Base-by-base conservation (phyloP, 345 rosid species). In the Eucalyptus albens region DNA sequence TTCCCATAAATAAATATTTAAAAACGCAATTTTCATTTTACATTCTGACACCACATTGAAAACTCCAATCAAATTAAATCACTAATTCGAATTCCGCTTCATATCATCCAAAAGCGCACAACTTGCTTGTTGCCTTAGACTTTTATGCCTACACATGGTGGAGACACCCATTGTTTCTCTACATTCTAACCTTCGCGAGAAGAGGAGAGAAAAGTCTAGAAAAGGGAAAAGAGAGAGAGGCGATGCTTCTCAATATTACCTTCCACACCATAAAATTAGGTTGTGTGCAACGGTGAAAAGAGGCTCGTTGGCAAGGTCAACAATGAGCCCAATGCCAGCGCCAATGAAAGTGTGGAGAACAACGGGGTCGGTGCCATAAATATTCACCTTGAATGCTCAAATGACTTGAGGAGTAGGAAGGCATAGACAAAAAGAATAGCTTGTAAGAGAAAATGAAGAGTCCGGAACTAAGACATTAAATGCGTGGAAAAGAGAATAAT, bases 321-420 rank as follows among this genome's bases (percentile, higher is more conserved):
- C 97, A 1, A 98, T 97, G 87, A 97, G 94, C 31, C 93, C 95
- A 93, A 97, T 93, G 15, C 93, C 93, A 72, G 97, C 92, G 77
- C 97, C 97, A 19, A 94, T 91, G 21, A 97, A 87, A 3, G 98
- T 94, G 83, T 89, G 93, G 85, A 97, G 97, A 2, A 97, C 98
- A 1, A 97, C 47, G 9, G 96, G 95, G 90, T 97, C 97, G 10
- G 97, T 87, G 88, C 97, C 99, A 89, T 89, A 96, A 26, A 97
- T 92, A 90, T 97, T 97, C 86, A 96, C 97, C 49, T 95, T 90
- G 89, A 11, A 97, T 88, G 22, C 97, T 96, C 85, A 96, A 95
- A 95, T 6, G 95, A 96, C 87, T 93, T 93, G 24, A 94, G 94
- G 33, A 95, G 98, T 72, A 3, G 45, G 45, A 37, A 19, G 45